Base-by-base conservation (phyloP, 495 filamentous ascomycete genomes). In the Letharia columbiana region DNA sequence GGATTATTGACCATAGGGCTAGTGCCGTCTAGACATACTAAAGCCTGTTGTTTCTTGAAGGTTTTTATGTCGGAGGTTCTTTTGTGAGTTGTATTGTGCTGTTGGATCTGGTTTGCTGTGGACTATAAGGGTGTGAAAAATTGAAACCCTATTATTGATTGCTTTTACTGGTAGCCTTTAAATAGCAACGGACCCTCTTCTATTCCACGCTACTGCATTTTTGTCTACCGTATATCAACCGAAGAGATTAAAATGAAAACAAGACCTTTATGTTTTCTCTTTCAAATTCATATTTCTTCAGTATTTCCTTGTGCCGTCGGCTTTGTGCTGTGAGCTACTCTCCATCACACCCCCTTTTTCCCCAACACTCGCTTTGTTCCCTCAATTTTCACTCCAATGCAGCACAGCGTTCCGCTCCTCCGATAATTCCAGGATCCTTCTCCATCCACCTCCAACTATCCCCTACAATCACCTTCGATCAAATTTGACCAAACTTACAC, bases 361-460 rank as follows among this genome's bases (percentile, higher is more conserved):
- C 33, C 57, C 47, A 15, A 68, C 67, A 57, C 47, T 65, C 67
- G 67, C 49, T 65, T 61, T 47, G 20, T 42, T 45, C 28, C 50
- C 49, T 39, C 49, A 20, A 40, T 37, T 33, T 49, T 54, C 44
- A 56, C n/a, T 28, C 54, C 35, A 28, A 41, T 11, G n/a, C 28
- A n/a, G 28, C 7, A 40, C 20, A 52, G 44, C 63, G 40, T 44
- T 31, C 5, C 28, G 15, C 10, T 35, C 8, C 52, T 18, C 12
- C 52, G 13, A 15, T 18, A 10, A 15, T 18, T 4, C 20, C 44
- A 50, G 56, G 11, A 63, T 39, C 33, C 12, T 45, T 44, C 28
- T 57, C 2, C 63, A 39, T 47, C 44, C 40, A 40, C n/a, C 40
- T 47, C 28, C 13, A 17, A 37, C 17, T 23, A 39, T 28, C 11